phyloP scores from a whole-genome alignment of 345 rosid species.

The Boechera retrofracta region DNA sequence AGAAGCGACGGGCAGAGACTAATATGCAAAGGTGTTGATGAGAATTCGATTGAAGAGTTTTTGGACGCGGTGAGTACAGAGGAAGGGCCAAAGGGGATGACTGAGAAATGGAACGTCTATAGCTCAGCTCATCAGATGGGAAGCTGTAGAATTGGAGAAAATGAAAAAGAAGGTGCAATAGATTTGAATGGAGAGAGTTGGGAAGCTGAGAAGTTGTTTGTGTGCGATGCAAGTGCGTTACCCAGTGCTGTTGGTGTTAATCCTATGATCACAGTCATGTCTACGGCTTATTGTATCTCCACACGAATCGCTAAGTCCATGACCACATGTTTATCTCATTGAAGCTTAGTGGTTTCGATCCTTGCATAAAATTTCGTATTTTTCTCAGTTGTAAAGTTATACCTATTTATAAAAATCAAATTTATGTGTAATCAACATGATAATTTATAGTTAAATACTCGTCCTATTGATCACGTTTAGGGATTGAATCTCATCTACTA shows the following conservation, averaged over 20 bases:
- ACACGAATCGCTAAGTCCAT: constrained; percentile 52
- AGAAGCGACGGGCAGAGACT: constrained; percentile 65
- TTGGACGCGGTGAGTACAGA: constrained; percentile 49
- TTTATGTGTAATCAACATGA: background rate
- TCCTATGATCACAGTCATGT: constrained; percentile 75
- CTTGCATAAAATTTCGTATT: background rate
- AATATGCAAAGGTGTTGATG: constrained; percentile 49
- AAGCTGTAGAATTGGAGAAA: constrained; percentile 64
- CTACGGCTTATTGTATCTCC: constrained; percentile 71
- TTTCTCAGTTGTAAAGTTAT: constrained; percentile 6
- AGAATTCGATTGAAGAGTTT: constrained; percentile 53
- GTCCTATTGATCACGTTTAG: background rate
- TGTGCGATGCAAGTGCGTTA: constrained; percentile 64
- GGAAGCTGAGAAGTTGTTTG: constrained; percentile 64
- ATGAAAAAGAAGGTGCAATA: constrained; percentile 56
- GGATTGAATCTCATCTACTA: background rate
- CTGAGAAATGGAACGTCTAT: constrained; percentile 52
- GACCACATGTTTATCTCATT: constrained; percentile 23
- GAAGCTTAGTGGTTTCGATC: background rate
- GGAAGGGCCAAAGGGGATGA: constrained; percentile 44
- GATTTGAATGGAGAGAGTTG: constrained; percentile 66
- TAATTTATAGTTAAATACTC: background rate
- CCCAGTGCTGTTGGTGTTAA: constrained; percentile 74
- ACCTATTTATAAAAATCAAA: background rate
- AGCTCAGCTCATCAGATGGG: constrained; percentile 73